Base-by-base conservation (phyloP, 805 yeast species). In the Lipomyces yamanashiensis region DNA sequence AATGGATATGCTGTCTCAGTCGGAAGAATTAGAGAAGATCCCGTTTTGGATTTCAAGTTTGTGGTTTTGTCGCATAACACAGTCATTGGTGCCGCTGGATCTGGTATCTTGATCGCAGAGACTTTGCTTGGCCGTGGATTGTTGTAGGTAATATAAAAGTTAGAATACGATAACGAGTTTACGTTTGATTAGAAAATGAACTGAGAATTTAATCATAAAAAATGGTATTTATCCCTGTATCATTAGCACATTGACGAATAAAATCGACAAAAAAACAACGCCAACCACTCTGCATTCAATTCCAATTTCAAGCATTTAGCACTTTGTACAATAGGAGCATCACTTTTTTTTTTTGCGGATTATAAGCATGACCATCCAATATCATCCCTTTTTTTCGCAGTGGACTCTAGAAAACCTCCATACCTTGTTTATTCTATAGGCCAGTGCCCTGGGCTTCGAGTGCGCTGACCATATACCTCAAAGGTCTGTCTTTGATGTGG, bases 1-100 rank as follows among this genome's bases (percentile, higher is more conserved):
- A 84, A 82, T 58, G 98, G 99, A 39, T 92, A 85, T 78, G 96
- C 96, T 72, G 97, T 93, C 58, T 84, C 96, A 52, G 98, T 95
- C 57, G 98, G 99, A 56, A 85, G 99, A 78, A 80, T 95, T 64
- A 87, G 99, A 81, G 89, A 86, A 71, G 99, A 95, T 75, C 92
- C 96, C 8, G 90, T 95, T 12, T 82, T 95, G 71, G 99, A 95
- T 77, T 86, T 84, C 81, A 95, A 95, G 80, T 93, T 95, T 92
- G 97, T 95, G 60, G 95, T 92, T n/a, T 81, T 95, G 70, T 92
- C 98, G 34, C 99, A 95, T 78, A 95, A 95, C 83, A 95, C 99
- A 60, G 84, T 95, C 72, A 90, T 95, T 70, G 99, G 99, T 74
- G 99, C 99, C 74, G 99, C 99, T 33, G 99, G 99, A 76, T 89